Evolutionary conservation across 257 asterid species (phyloP).

Genomic region (Cinchona pubescens): DNA sequence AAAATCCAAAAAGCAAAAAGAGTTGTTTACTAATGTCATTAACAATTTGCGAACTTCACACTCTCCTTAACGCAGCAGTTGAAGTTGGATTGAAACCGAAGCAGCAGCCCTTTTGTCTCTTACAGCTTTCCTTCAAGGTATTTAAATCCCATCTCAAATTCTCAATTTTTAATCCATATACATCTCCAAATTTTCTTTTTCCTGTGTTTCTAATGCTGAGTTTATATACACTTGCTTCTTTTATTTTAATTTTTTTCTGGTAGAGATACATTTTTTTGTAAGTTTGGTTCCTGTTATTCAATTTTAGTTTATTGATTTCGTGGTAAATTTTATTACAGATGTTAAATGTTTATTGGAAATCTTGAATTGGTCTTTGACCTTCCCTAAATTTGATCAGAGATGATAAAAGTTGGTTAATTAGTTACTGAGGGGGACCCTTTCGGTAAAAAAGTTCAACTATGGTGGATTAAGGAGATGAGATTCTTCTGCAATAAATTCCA

Average conservation of each 20-base stretch:
- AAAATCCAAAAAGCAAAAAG: too few species aligned
- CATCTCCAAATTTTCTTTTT: too few species aligned
- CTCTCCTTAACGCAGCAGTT: background rate
- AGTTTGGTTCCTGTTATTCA: background rate
- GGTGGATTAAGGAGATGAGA: too few species aligned
- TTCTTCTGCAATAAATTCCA: background rate
- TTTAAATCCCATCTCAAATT: background rate
- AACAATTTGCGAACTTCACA: background rate
- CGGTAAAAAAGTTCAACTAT: background rate
- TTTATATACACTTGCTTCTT: too few species aligned
- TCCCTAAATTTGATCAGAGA: background rate
- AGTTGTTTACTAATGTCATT: background rate
- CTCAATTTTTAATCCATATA: background rate
- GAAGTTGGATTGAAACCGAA: background rate
- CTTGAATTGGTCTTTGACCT: too few species aligned
- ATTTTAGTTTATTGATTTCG: background rate
- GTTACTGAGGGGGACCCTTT: background rate
- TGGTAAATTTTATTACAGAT: too few species aligned
- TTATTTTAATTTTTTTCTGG: too few species aligned
- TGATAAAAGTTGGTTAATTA: too few species aligned
- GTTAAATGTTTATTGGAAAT: too few species aligned
- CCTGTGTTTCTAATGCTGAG: background rate
- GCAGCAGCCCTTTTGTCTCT: background rate
- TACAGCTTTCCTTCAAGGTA: slow-evolving; percentile 8
- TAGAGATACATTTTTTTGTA: too few species aligned